Base-by-base conservation (phyloP, 202 grass and related monocot genomes). In the Saccharum hybrid region DNA sequence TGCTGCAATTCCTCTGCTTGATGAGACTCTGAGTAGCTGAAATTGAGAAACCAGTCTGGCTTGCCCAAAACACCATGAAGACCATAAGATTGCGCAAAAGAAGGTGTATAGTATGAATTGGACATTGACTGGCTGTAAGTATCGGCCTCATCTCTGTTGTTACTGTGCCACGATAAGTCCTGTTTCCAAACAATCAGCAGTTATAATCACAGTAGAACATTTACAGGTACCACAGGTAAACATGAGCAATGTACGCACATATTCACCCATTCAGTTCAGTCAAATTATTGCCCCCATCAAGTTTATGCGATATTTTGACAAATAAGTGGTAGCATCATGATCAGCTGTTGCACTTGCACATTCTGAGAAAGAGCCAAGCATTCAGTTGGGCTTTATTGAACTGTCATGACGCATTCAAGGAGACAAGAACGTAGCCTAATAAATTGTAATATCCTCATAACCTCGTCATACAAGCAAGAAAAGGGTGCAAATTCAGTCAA, bases 1-100 rank as follows among this genome's bases (percentile, higher is more conserved):
- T 79, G 30, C 71, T 81, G 73, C 67, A 72, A 66, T n/a, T 68
- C 56, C 76, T 80, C 68, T 68, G 78, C 77, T 81, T 61, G 65
- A 82, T 82, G 64, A 65, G 46, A 68, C 49, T 84, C 82, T 5
- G 74, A 26, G 68, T 51, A 83, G 62, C 38, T 83, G 45, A 57
- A 31, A 74, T 86, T 82, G 18, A 78, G 38, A 46, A 75, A 39
- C 66, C 77, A 68, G 11, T 60, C 48, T 34, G 75, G 30, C 11
- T 85, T 73, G 59, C 36, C 57, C 39, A 37, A 84, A 82, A 64
- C 72, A 34, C 72, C 40, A 74, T 33, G 22, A 54, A 75, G 46
- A n/a, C 14, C 30, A 61, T 63, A 59, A 26, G 67, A 68, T 73
- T 85, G 69, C 8, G 45, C 81, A 61, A 71, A 41, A 70, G 68